A percentile compares a stretch with the other conserved stretches of the same genome.
Conservation (phyloP, 164 flowering plant genomes). For the Tinospora cordifolia region DNA sequence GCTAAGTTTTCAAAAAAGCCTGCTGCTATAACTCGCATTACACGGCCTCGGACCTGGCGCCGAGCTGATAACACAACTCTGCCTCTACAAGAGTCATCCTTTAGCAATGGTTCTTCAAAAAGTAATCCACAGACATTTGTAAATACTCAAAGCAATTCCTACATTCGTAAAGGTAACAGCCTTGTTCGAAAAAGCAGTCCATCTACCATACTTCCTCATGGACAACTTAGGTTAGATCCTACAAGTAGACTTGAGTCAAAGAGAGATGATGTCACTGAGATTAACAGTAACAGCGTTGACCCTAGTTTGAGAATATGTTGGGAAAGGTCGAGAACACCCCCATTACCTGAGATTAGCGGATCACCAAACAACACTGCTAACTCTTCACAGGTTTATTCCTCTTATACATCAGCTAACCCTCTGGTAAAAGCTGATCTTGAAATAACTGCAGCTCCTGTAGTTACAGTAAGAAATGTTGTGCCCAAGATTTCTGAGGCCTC, state of each 20-base stretch:
- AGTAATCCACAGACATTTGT: constrained; percentile 20
- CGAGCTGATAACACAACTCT: constrained; percentile 33
- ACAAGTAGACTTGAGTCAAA: constrained; percentile 23
- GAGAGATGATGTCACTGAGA: constrained; percentile 20
- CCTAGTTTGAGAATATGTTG: constrained; percentile 17
- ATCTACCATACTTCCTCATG: constrained; percentile 20
- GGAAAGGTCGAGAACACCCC: constrained; percentile 38
- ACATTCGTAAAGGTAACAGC: constrained; percentile 87
- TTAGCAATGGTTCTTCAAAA: constrained; percentile 22
- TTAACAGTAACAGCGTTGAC: constrained; percentile 16
- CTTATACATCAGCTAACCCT: constrained; percentile 20
- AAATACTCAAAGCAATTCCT: constrained; percentile 38
- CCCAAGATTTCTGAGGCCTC: constrained; percentile 16
- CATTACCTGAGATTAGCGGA: constrained; percentile 19
- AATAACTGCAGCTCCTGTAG: constrained; percentile 16
- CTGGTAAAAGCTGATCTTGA: constrained; percentile 23
- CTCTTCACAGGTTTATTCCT: constrained; percentile 17
- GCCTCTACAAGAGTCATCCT: constrained; percentile 22
- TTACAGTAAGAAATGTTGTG: constrained; percentile 17
- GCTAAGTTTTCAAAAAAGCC: constrained; percentile 25
- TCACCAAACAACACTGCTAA: constrained; percentile 15
- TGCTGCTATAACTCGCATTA: constrained; percentile 25
- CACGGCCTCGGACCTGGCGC: constrained; percentile 66
- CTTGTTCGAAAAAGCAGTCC: constrained; percentile 59
- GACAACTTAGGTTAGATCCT: constrained; percentile 25